Evolutionary conservation across 2,329 filamentous ascomycete genomes (phyloP), one percentile per base, ranked within the genome.

Genomic region (Xylaria sp.): DNA sequence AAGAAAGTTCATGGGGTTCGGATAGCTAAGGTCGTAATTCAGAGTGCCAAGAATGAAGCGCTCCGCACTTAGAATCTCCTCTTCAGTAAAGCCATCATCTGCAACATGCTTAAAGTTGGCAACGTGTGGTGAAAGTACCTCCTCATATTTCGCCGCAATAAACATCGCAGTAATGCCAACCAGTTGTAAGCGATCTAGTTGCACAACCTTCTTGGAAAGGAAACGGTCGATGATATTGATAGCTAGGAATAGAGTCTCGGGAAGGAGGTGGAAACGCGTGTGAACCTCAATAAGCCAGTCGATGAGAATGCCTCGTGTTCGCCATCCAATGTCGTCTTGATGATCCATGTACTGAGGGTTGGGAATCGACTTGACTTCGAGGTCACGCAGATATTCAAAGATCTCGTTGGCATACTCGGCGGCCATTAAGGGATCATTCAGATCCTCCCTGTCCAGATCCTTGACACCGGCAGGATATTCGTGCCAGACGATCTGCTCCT

Each of bases 1-100:
- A 70, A 99, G 89, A 85, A 99, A 99, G 88, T 99, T 99, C 96
- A 99, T 99, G 25, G 96, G 96, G 83, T 99, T 99, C 66, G 96
- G 96, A 79, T 98, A 99, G 85, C 94, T 98, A 72, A 99, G 90
- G 80, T 99, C 95, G 81, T 98, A 99, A 84, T 98, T 92, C 70
- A 99, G 88, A 6, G 94, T 94, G 73, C 90, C 89, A 62, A 99
- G 90, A 73, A 99, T 91, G 80, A 97, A 97, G 74, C 96, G 92
- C 83, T 99, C 96, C n/a, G 96, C 96, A 78, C 93, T 95, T 48
- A 99, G 87, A 74, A 99, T 98, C 83, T 99, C 96, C 55, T 93
- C 90, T 80, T 98, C 95, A 4, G 90, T 92, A 82, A 98, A 99
- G 66, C 95, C 96, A 81, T 98, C 94, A 78, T 99, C 96, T 78